A percentile compares a stretch with the other conserved stretches of the same genome.
These are phyloP conservation scores for Phytophthora pisi DNA, from an alignment of 352 stramenopile genomes.

Conservation along the genomic window DNA sequence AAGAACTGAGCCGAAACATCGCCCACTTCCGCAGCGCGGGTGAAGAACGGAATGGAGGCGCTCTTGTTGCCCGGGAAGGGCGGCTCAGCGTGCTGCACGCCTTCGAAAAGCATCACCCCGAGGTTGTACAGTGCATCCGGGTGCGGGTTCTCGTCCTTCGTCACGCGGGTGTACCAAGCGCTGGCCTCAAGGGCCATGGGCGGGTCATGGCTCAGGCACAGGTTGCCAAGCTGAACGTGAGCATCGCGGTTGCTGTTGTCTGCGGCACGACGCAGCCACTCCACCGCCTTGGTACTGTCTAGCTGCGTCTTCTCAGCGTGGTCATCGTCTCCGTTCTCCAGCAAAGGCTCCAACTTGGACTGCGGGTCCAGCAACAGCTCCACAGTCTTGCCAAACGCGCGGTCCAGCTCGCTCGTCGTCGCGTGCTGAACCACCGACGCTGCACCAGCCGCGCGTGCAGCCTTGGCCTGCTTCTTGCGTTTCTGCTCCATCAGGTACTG, in stretches of 20 bases:
- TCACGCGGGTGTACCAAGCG: slow-evolving; percentile 77
- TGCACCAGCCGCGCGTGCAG: not conserved
- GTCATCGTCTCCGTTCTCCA: slow-evolving; percentile 19
- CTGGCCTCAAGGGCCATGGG: slow-evolving; percentile 72
- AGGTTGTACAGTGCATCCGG: slow-evolving; percentile 87
- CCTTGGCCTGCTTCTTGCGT: slow-evolving; percentile 40
- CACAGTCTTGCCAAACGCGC: slow-evolving; percentile 74
- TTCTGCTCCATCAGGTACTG: slow-evolving; percentile 65
- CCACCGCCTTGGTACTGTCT: slow-evolving; percentile 72
- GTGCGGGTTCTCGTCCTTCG: slow-evolving; percentile 60
- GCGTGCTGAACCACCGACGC: slow-evolving; percentile 61
- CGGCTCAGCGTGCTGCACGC: slow-evolving; percentile 72
- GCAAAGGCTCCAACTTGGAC: slow-evolving; percentile 54
- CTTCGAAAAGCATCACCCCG: slow-evolving; percentile 77
- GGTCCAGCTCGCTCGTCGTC: slow-evolving; percentile 63
- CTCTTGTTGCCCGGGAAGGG: slow-evolving; percentile 62
- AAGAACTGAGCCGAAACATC: slow-evolving; percentile 87
- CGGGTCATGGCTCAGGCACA: slow-evolving; percentile 80
- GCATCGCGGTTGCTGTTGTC: slow-evolving; percentile 79
- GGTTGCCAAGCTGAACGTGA: slow-evolving; percentile 82
- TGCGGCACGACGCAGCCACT: slow-evolving; percentile 82
- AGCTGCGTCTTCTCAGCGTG: slow-evolving; percentile 34
- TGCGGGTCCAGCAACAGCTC: slow-evolving; percentile 72
- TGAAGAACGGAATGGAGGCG: slow-evolving; percentile 79
- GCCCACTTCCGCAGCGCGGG: slow-evolving; percentile 73